Evolutionary conservation across 2,329 filamentous ascomycete species (phyloP).

Genomic region (Fusarium torulosum): DNA sequence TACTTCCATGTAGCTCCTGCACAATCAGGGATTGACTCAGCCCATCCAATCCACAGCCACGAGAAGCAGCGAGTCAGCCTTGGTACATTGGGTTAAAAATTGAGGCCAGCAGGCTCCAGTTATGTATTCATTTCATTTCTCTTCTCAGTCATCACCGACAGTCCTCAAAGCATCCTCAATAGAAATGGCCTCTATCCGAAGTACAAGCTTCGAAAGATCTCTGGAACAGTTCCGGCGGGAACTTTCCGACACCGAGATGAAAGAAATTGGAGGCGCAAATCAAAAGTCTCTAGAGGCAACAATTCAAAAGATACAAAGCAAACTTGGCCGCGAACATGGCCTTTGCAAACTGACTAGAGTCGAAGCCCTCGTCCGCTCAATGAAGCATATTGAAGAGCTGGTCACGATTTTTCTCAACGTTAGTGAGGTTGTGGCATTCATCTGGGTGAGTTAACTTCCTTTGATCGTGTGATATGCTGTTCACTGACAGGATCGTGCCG

Average conservation of each 20-base stretch:
- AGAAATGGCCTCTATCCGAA: neutral
- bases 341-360: neutral
- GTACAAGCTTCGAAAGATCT: neutral
- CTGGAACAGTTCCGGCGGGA: neutral
- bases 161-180: fast-evolving
- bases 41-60: neutral
- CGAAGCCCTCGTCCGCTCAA: neutral
- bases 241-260: neutral
- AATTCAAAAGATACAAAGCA: neutral
- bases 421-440: neutral
- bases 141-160: fast-evolving
- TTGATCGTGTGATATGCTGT: fast-evolving
- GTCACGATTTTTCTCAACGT: neutral
- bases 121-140: neutral
- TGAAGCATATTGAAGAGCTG: neutral
- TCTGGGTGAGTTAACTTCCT: slow-evolving; percentile 10
- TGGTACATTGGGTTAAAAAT: neutral
- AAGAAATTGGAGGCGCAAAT: fast-evolving
- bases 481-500: no score
- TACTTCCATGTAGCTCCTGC: no score
- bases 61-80: neutral
- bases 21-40: no score
- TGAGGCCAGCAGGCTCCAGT: neutral
- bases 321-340: neutral
- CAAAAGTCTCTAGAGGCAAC: fast-evolving